Base-by-base conservation (phyloP, 257 asterid genomes). In the Dorcoceras hygrometricum region DNA sequence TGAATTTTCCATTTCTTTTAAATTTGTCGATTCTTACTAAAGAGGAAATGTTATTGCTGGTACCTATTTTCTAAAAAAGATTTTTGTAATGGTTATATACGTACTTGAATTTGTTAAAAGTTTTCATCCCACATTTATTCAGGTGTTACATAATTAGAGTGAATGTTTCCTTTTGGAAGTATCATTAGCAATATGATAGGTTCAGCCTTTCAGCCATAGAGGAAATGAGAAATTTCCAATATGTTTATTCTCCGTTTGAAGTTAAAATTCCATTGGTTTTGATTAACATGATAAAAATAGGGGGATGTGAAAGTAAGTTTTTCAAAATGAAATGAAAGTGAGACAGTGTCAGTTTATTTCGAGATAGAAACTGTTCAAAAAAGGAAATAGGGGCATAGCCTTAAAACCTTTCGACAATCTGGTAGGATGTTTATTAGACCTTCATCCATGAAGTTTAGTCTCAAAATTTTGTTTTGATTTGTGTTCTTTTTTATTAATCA, bases 371-470 rank as follows among this genome's bases (percentile, higher is more conserved):
- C 54, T 16, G 7, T 18, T 46, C 0, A 14, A 46, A 46, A 16
- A 5, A 46, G 0, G 2, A 22, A 46, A 16, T 14, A 46, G 16
- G 19, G n/a, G 18, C 29, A 6, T 62, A 25, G 57, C 56, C 27
- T 62, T 62, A 11, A 22, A 46, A 16, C 39, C 39, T 61, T 48
- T 27, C 9, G 32, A n/a, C n/a, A 24, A 39, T 51, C 24, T 65
- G 26, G n/a, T 43, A 10, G 10, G 56, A 57, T 71, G 55, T 46
- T 63, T 20, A 50, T n/a, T 63, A 5, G 64, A 59, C n/a, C n/a
- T n/a, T n/a, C n/a, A n/a, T 59, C 34, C 57, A 43, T 60, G 26
- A 28, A 43, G 65, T 59, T 28, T 48, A 22, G 23, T 31, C 23
- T 56, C 24, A 24, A n/a, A 20, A 9, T 27, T n/a, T 29, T 31